Evolutionary conservation across 805 yeast species (phyloP).

Genomic region (Candida koratica): DNA sequence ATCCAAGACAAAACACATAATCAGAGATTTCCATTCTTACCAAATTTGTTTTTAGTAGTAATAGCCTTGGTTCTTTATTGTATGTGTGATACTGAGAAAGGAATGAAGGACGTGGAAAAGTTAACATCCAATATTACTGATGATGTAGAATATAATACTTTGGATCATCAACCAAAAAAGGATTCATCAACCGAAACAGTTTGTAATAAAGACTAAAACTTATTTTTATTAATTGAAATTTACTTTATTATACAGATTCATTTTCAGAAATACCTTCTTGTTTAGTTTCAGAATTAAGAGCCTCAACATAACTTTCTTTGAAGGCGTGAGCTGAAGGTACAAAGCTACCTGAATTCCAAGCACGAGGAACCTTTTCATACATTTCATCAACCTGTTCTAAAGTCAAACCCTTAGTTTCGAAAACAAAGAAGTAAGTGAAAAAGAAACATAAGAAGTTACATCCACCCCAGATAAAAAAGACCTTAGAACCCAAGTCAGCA

Average conservation of each 20-base stretch:
- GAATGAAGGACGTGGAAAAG: slow-evolving; percentile 24
- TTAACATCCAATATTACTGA: slow-evolving; percentile 1
- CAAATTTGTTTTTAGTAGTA: slow-evolving; percentile 29
- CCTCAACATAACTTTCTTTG: slow-evolving; percentile 22
- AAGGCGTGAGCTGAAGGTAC: slow-evolving; percentile 35
- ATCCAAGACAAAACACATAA: slow-evolving; percentile 39
- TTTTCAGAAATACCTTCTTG: slow-evolving; percentile 27
- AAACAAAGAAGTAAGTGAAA: slow-evolving; percentile 32
- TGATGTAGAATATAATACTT: slow-evolving; percentile 1
- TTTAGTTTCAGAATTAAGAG: slow-evolving; percentile 25
- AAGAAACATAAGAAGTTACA: slow-evolving; percentile 31
- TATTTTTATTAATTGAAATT: neutral
- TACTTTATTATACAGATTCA: slow-evolving; percentile 10
- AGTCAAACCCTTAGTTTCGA: slow-evolving; percentile 40
- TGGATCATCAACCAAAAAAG: no score
- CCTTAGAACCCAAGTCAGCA: slow-evolving; percentile 38
- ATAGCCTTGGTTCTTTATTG: slow-evolving; percentile 23
- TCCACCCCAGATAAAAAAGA: slow-evolving; percentile 43
- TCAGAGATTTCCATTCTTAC: slow-evolving; percentile 34
- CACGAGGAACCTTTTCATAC: slow-evolving; percentile 30
- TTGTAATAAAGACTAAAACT: no score
- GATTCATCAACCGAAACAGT: no score
- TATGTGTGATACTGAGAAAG: slow-evolving; percentile 29
- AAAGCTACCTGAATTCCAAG: slow-evolving; percentile 34
- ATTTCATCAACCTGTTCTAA: slow-evolving; percentile 41